Percentiles rank a stretch among this genome's conserved stretches.
phyloP scores from a whole-genome alignment of 805 yeast species.

The Spathaspora arborariae region DNA sequence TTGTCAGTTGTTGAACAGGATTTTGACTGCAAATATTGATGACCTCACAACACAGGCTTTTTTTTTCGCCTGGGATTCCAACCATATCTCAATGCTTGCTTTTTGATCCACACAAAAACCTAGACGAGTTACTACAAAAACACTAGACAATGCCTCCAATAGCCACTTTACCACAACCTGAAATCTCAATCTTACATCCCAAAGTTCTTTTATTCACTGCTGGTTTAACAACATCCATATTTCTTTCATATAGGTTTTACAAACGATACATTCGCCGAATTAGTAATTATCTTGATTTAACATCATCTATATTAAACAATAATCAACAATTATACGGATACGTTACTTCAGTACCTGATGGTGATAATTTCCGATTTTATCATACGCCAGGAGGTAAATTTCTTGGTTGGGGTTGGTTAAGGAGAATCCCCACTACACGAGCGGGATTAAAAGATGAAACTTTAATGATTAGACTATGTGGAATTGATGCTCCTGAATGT shows the following conservation, averaged over 20 bases:
- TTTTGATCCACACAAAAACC: no score
- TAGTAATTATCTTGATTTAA: slow-evolving; percentile 33
- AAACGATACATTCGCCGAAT: slow-evolving; percentile 31
- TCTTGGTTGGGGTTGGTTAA: slow-evolving; percentile 92
- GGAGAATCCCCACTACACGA: slow-evolving; percentile 56
- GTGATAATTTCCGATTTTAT: slow-evolving; percentile 88
- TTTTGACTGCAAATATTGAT: no score
- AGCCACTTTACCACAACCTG: slow-evolving; percentile 7
- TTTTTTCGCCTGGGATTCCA: no score
- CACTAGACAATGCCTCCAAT: slow-evolving; percentile 4
- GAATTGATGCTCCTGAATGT: slow-evolving; percentile 95
- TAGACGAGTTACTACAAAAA: neutral
- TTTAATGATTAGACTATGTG: slow-evolving; percentile 77
- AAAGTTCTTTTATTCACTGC: slow-evolving; percentile 36
- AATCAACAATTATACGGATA: slow-evolving; percentile 47
- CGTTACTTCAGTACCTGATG: slow-evolving; percentile 92
- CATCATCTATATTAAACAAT: slow-evolving; percentile 30
- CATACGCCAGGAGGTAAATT: slow-evolving; percentile 90
- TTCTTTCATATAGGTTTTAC: slow-evolving; percentile 29
- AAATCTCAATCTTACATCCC: slow-evolving; percentile 30
- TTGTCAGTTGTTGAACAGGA: no score
- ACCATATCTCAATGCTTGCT: no score
- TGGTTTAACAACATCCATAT: slow-evolving; percentile 25
- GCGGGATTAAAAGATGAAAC: slow-evolving; percentile 58
- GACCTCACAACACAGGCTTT: no score